Base-by-base conservation (phyloP, 495 filamentous ascomycete species). In the Aspergillus carlsbadensis region DNA sequence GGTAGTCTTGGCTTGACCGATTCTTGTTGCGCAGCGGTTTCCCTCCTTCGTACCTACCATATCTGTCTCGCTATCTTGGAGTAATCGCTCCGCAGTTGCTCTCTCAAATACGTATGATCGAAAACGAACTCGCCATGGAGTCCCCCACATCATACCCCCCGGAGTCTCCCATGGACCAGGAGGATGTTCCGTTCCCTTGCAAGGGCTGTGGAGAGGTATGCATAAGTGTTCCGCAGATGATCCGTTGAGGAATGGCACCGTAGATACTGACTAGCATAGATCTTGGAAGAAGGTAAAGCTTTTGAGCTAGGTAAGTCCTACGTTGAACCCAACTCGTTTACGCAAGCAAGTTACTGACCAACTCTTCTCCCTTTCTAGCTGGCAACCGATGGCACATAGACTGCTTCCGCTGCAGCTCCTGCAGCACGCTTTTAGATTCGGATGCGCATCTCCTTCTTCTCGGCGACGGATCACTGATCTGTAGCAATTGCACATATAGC, bases 311-410 rank as follows among this genome's bases (percentile, higher is more conserved):
- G 93, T 98, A 85, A 64, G 89, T 82, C 58, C 42, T 41, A 53
- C 37, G 10, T 40, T 14, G 29, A 10, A 20, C n/a, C n/a, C 56
- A 4, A 40, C 43, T 61, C 49, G 52, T 14, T 48, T 13, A 34
- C 40, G 41, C 31, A 21, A 11, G 41, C 49, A 29, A 45, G 15
- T 33, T 10, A 37, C 57, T 61, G 41, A 59, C 57, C 37, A 26
- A 56, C 33, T 40, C 64, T 68, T 65, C 67, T 56, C 17, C 46
- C 45, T 45, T 46, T 35, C 20, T 66, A 97, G 94, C 94, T 69
- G 93, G 94, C 54, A 96, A 96, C 69, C 86, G 94, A 82, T 98
- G 94, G 94, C 94, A 98, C 80, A 92, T 99, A 66, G 90, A 98
- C 72, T 99, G 95, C 79, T 99, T 99, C 72, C 88, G 93, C 65